A percentile compares a stretch with the other conserved stretches of the same genome.
phyloP scores from a whole-genome alignment of 352 stramenopile species.

The Hyaloperonospora brassicae region DNA sequence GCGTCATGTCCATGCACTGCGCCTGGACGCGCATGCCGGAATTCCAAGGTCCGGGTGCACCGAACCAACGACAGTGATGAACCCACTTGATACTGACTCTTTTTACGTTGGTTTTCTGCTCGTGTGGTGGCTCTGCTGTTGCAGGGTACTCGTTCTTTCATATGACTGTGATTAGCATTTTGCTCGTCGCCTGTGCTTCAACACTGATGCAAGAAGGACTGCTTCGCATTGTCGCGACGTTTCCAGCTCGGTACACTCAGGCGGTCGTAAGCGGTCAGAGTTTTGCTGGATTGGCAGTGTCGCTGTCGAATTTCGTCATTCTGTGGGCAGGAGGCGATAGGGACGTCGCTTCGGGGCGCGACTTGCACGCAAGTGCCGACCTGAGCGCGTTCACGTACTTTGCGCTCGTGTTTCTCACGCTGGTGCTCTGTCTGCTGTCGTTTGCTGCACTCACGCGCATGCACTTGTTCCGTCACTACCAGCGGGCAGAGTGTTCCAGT shows the following conservation, averaged over 20 bases:
- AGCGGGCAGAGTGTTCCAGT: constrained; percentile 35
- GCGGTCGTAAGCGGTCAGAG: constrained; percentile 68
- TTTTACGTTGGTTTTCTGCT: too few species aligned
- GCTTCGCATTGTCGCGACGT: constrained; percentile 65
- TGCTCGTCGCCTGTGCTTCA: constrained; percentile 55
- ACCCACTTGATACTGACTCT: too few species aligned
- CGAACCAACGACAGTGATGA: too few species aligned
- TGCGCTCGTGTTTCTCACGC: constrained; percentile 56
- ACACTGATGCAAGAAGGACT: constrained; percentile 78
- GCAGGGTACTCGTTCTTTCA: constrained; percentile 56
- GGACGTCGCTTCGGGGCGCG: constrained; percentile 9
- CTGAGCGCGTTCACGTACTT: constrained; percentile 77
- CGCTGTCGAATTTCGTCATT: constrained; percentile 67
- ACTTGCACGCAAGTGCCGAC: constrained; percentile 35
- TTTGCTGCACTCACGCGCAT: constrained; percentile 56
- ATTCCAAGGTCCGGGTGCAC: constrained; percentile 34
- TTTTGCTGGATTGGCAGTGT: constrained; percentile 64
- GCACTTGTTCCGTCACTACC: constrained; percentile 61
- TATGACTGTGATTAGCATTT: constrained; percentile 63
- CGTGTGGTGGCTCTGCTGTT: neutral
- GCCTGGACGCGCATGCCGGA: constrained; percentile 65
- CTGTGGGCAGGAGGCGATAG: constrained; percentile 35
- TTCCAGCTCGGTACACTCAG: constrained; percentile 70
- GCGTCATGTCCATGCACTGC: constrained; percentile 64
- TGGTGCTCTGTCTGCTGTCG: constrained; percentile 43